A percentile compares a stretch with the other conserved stretches of the same genome.
Conservation (phyloP, 257 asterid genomes). For the Paulownia fortunei region DNA sequence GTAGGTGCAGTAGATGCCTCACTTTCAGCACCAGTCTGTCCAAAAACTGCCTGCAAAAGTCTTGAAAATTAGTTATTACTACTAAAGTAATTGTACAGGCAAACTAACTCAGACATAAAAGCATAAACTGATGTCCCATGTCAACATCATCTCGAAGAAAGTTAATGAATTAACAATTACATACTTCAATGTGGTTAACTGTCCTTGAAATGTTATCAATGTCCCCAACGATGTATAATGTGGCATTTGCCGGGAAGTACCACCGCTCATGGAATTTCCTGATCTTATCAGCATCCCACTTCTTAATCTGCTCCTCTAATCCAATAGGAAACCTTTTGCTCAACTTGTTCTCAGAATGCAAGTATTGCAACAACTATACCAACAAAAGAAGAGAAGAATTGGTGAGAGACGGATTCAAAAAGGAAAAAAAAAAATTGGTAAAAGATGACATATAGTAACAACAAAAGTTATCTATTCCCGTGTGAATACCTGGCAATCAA, state of each 20-base stretch:
- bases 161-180: slow-evolving; percentile 29
- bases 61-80: slow-evolving; percentile 25
- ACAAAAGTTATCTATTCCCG: slow-evolving; percentile 25
- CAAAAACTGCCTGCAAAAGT: slow-evolving; percentile 81
- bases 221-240: slow-evolving; percentile 97
- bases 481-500: slow-evolving; percentile 92
- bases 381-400: slow-evolving; percentile 37
- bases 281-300: slow-evolving; percentile 99
- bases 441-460: slow-evolving; percentile 17
- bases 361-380: slow-evolving; percentile 84
- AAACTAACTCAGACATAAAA: slow-evolving; percentile 20
- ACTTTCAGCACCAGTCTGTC: slow-evolving; percentile 65
- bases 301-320: slow-evolving; percentile 96
- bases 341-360: slow-evolving; percentile 98
- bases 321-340: slow-evolving; percentile 98
- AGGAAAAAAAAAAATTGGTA: slow-evolving; percentile 18
- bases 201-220: slow-evolving; percentile 79
- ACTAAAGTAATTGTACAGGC: slow-evolving; percentile 11
- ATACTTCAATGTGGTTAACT: slow-evolving; percentile 86
- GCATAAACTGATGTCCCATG: slow-evolving; percentile 23
- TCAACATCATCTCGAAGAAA: slow-evolving; percentile 26
- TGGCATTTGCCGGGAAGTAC: slow-evolving; percentile 99
- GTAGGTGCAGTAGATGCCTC: slow-evolving; percentile 64
- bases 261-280: slow-evolving; percentile 97
- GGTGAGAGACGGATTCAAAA: neutral